phyloP scores from a whole-genome alignment of 1,284 basidiomycete genomes.

The Ceratorhiza oryzae-sativae region DNA sequence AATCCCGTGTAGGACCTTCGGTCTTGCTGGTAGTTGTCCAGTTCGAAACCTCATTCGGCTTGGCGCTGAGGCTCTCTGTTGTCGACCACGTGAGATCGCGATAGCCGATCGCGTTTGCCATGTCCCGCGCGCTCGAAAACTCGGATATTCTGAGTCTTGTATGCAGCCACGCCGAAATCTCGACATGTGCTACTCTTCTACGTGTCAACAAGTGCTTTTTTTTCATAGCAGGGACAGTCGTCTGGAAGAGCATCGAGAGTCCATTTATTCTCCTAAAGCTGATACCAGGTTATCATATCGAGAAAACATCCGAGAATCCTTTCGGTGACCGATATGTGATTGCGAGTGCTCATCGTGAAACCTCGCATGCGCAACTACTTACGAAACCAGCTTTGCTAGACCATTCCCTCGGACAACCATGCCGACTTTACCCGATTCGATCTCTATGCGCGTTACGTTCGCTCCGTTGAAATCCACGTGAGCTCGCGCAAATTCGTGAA shows the following conservation, averaged over 20 bases:
- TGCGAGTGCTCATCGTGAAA: not conserved
- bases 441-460: not conserved
- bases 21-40: too few species aligned
- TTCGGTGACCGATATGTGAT: not conserved
- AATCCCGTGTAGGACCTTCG: too few species aligned
- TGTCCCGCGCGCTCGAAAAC: not conserved
- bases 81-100: too few species aligned
- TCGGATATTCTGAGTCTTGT: not conserved
- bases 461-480: not conserved
- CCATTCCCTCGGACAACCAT: not conserved
- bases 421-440: constrained; percentile 3
- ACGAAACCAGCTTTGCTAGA: not conserved
- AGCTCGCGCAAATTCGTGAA: not conserved
- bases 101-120: too few species aligned
- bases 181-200: not conserved
- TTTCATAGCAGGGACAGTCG: not conserved
- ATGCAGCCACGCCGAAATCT: not conserved
- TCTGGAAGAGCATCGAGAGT: not conserved
- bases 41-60: too few species aligned
- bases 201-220: not conserved
- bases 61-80: too few species aligned
- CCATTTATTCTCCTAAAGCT: not conserved
- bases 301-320: not conserved
- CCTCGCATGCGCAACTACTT: not conserved
- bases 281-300: not conserved